Percentiles rank a stretch among this genome's conserved stretches.
Conservation (phyloP, 2,329 filamentous ascomycete species). For the Chrysosphaeria jannelii region DNA sequence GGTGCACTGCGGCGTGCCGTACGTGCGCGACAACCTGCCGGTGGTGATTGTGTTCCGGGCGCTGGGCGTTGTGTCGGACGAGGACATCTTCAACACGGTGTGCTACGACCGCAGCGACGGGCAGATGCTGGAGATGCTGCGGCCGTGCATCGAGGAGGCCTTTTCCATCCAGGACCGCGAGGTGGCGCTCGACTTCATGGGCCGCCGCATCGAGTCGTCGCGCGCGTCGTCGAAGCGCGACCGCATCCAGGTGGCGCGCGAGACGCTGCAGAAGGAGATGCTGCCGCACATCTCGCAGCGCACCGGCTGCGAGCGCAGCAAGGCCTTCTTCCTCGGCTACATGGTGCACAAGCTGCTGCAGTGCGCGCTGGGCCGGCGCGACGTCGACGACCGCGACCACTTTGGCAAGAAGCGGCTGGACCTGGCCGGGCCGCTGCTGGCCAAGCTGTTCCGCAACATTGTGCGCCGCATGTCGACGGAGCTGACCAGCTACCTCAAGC, state of each 20-base stretch:
- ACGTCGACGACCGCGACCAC: constrained; percentile 92
- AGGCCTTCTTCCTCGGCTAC: constrained; percentile 94
- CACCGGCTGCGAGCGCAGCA: constrained; percentile 80
- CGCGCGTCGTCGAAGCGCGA: constrained; percentile 55
- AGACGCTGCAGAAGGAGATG: constrained; percentile 91
- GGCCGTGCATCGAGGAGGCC: constrained; percentile 88
- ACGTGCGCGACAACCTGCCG: constrained; percentile 78
- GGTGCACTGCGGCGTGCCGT: constrained; percentile 72
- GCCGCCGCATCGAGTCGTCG: constrained; percentile 47
- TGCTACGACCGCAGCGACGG: constrained; percentile 88
- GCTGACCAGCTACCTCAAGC: constrained; percentile 67
- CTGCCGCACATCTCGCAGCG: constrained; percentile 87
- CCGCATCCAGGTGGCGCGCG: constrained; percentile 72
- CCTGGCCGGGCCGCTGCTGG: constrained; percentile 73
- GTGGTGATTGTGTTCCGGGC: constrained; percentile 91
- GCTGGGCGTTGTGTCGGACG: constrained; percentile 81
- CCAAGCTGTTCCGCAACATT: constrained; percentile 82
- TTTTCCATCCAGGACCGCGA: constrained; percentile 91
- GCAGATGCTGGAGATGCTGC: constrained; percentile 91
- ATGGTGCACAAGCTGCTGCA: constrained; percentile 94
- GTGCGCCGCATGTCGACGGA: constrained; percentile 80
- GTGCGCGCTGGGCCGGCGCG: constrained; percentile 70
- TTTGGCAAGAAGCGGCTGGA: constrained; percentile 97
- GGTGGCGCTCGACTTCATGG: constrained; percentile 81
- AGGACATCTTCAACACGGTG: constrained; percentile 93